Percentiles rank a stretch among this genome's conserved stretches.
Conservation (phyloP, 129 eudicot genomes). For the Lonicera japonica region DNA sequence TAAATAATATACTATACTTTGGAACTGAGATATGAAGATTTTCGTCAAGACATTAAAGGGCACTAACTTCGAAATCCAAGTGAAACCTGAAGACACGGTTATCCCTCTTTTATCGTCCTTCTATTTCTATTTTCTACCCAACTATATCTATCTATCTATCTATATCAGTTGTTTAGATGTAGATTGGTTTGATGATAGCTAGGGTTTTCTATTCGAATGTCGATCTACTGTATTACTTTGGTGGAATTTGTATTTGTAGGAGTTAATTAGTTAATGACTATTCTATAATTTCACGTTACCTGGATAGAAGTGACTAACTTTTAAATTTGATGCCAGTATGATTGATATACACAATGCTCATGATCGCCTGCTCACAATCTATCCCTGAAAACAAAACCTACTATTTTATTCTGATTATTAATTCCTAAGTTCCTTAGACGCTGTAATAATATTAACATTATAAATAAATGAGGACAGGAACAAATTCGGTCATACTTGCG, state of each 20-base stretch:
- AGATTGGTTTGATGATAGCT: background rate
- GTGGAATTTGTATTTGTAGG: background rate
- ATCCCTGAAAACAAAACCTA: too few relatives aligned
- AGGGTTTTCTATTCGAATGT: background rate
- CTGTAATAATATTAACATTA: too few relatives aligned
- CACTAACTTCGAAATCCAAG: conserved; percentile 38
- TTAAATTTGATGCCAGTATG: too few relatives aligned
- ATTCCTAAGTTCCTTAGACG: too few relatives aligned
- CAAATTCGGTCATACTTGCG: too few relatives aligned
- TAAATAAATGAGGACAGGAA: too few relatives aligned
- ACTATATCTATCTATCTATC: background rate
- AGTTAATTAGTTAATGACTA: background rate
- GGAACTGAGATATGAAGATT: conserved; percentile 29
- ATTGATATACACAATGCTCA: too few relatives aligned
- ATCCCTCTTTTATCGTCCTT: background rate
- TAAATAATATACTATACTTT: background rate
- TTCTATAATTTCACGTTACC: too few relatives aligned
- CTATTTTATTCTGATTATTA: too few relatives aligned
- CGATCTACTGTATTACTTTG: background rate
- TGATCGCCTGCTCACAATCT: too few relatives aligned
- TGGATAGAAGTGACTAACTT: too few relatives aligned
- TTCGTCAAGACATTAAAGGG: conserved; percentile 45
- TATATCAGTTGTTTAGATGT: background rate
- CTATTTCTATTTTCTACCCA: background rate
- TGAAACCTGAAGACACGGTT: conserved; percentile 36